Evolutionary conservation across 352 stramenopile genomes (phyloP), one percentile per base, ranked within the genome.

Genomic region (Globisporangium alternatum): DNA sequence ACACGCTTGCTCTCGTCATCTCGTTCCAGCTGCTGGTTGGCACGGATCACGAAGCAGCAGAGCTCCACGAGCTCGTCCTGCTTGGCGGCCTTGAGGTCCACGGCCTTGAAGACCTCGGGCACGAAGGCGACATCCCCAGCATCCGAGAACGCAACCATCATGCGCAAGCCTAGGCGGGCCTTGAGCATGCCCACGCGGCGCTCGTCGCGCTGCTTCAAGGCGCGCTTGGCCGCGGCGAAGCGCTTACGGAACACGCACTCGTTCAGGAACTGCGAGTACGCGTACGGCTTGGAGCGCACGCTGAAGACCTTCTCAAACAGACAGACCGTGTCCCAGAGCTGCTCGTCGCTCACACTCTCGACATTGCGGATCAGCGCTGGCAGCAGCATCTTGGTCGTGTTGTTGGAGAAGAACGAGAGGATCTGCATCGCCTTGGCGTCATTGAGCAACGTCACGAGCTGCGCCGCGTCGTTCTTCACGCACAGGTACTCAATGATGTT

Each of bases 401-500:
- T 65, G 39, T 72, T 75, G n/a, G 75, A 69, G n/a, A 79, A 68
- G 9, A 55, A 58, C 6, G 56, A 52, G 41, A 79, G 37, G 30
- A 68, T 54, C n/a, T 64, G 56, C 44, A 85, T 57, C 39, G 73
- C 66, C 21, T 78, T 65, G 10, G 75, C 52, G 45, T 76, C 65
- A 5, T 75, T 51, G 37, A 88, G 72, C 30, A 89, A 25, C 3
- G 58, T 13, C 22, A 78, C 55, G 15, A 82, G 75, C 17, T 76
- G 66, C 28, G 60, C 41, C 6, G 67, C 71, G 35, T 75, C 65
- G 31, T 77, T 72, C 22, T 81, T 71, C 15, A 69, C 33, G 59
- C 67, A 72, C 31, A 83, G 21, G 62, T 86, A 89, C 58, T 76
- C 71, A 28, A 86, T 59, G 54, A 89, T 70, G 41, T 80, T 89